These are phyloP conservation scores for Geranium brycei DNA, from an alignment of 345 rosid species.

Conservation along the genomic window DNA sequence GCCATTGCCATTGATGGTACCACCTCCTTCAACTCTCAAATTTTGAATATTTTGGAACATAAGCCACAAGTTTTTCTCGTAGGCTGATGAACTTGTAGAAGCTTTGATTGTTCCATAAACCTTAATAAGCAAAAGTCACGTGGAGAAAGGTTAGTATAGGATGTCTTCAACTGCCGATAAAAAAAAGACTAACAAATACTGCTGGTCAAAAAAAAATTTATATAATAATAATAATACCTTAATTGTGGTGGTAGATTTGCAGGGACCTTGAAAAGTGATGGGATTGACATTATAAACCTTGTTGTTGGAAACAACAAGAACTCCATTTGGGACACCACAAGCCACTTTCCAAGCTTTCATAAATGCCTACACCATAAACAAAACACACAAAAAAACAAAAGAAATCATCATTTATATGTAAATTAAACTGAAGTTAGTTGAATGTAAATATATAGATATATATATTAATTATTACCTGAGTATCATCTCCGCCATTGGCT, in stretches of 20 bases:
- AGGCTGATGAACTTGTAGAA: constrained; percentile 34
- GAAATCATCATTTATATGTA: too few species aligned
- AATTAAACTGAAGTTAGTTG: too few species aligned
- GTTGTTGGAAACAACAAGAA: constrained; percentile 37
- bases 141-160: too few species aligned
- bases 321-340: constrained; percentile 34
- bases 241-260: constrained; percentile 38
- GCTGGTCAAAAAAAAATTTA: too few species aligned
- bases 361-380: constrained; percentile 21
- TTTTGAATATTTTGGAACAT: constrained; percentile 33
- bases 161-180: too few species aligned
- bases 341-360: constrained; percentile 28
- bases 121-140: constrained; percentile 5
- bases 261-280: constrained; percentile 67
- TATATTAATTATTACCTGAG: constrained; percentile 12
- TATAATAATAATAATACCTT: too few species aligned
- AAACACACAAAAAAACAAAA: too few species aligned
- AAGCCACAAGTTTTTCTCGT: constrained; percentile 46
- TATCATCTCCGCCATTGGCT: constrained; percentile 25
- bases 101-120: constrained; percentile 65
- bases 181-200: too few species aligned
- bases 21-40: constrained; percentile 70
- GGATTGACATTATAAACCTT: constrained; percentile 49
- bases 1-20: constrained; percentile 75
- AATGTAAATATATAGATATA: too few species aligned